Conservation (phyloP, 192 early-diverging fungal species). For the Podochytrium sp. region DNA sequence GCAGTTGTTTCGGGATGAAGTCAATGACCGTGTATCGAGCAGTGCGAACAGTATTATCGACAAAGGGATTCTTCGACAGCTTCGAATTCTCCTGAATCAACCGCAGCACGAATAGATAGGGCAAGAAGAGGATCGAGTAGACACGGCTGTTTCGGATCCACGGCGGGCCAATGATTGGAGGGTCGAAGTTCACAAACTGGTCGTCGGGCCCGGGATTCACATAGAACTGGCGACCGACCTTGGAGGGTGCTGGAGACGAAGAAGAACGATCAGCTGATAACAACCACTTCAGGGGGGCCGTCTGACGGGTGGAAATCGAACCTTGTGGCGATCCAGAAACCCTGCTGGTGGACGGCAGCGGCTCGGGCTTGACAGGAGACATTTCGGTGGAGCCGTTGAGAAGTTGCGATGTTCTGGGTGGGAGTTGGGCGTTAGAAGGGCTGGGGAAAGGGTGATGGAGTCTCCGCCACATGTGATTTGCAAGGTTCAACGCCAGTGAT, state of each 20-base stretch:
- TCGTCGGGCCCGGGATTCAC: conserved; percentile 14
- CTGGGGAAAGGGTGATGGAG: background rate
- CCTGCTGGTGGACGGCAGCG: background rate
- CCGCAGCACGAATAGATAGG: conserved; percentile 13
- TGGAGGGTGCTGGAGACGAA: background rate
- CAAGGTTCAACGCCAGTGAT: background rate
- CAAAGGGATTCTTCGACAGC: conserved; percentile 14
- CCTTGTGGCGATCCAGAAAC: background rate
- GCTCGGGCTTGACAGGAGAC: background rate
- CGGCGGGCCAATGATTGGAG: background rate
- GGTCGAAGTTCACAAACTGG: conserved; percentile 21
- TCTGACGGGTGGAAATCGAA: background rate
- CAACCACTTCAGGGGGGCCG: no score
- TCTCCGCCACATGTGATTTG: background rate
- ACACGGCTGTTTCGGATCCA: conserved; percentile 28
- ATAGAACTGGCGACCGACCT: conserved; percentile 23
- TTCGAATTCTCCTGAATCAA: background rate
- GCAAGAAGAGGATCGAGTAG: conserved; percentile 11
- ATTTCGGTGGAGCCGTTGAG: background rate
- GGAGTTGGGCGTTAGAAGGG: background rate
- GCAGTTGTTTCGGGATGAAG: conserved; percentile 68
- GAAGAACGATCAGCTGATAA: no score
- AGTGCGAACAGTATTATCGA: conserved; percentile 65
- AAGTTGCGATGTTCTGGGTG: background rate
- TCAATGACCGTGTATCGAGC: conserved; percentile 62